Conservation (phyloP, 192 early-diverging fungal genomes). For the Funneliformis geosporum region DNA sequence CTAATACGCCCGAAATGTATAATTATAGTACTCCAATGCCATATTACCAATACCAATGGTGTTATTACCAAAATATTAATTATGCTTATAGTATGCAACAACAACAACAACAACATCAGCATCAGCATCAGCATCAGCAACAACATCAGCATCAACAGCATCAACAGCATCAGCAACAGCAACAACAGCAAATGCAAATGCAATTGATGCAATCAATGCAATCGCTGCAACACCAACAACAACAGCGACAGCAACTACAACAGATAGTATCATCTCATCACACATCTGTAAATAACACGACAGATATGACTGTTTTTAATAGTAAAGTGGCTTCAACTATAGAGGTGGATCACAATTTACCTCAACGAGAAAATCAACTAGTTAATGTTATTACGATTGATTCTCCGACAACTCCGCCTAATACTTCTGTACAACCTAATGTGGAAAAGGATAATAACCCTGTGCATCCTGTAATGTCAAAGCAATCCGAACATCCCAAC, state of each 20-base stretch:
- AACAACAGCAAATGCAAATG: too few relatives aligned
- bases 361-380: neutral
- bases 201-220: too few relatives aligned
- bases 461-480: neutral
- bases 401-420: neutral
- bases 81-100: neutral
- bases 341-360: neutral
- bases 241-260: neutral
- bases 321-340: too few relatives aligned
- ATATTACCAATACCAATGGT: too few relatives aligned
- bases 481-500: neutral
- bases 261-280: neutral
- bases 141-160: neutral
- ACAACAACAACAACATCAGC: neutral
- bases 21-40: too few relatives aligned
- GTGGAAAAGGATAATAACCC: neutral
- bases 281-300: neutral
- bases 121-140: neutral
- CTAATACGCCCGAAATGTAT: neutral
- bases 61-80: too few relatives aligned
- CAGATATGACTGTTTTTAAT: neutral
- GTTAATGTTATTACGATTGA: too few relatives aligned
- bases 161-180: too few relatives aligned
- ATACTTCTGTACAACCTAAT: neutral
- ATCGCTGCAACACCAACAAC: too few relatives aligned